Evolutionary conservation across 2,329 filamentous ascomycete species (phyloP), one percentile per base, ranked within the genome.

Genomic region (Chaetothyriales sp.): DNA sequence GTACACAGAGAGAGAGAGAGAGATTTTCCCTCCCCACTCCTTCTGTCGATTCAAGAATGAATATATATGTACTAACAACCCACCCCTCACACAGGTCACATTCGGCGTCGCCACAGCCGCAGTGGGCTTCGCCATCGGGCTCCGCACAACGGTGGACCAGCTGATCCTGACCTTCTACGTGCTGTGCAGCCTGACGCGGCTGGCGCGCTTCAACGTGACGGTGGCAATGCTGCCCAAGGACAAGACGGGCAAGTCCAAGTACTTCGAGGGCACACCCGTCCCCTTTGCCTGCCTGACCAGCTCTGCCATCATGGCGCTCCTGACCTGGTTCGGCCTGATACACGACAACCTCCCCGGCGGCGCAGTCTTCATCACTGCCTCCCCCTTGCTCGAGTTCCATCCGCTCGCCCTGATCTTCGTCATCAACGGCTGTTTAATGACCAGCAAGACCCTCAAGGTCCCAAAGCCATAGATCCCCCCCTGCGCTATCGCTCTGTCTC

Each of bases 121-220:
- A 47, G 82, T 85, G 43, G 92, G 89, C 45, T 95, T 96, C 67
- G 81, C 86, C 47, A 78, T 98, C 60, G 92, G 92, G 61, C 71
- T 95, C 55, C 88, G 88, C 64, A 93, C 89, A 9, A 71, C 80
- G 2, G 66, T 86, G 63, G 92, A 98, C 70, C 89, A 93, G 62
- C 61, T 94, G 50, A 75, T 73, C 52, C 73, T 98, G 45, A 75
- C 84, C 51, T 87, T 90, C 69, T 98, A 96, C 69, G 88, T 96
- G 44, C 84, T 98, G 48, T 93, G 87, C 69, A 92, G 92, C 51
- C 80, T 98, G 46, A 94, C 89, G 2, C 83, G 92, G 47, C 80
- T 98, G 9, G 92, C 92, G 45, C 84, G 92, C 58, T 98, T 98
- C 80, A 98, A 98, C 68, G 92, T 98, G 48, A 96, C 92, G 9